These are phyloP conservation scores for Microcyclosporella mali DNA, from an alignment of 2,329 filamentous ascomycete species.

Conservation along the genomic window DNA sequence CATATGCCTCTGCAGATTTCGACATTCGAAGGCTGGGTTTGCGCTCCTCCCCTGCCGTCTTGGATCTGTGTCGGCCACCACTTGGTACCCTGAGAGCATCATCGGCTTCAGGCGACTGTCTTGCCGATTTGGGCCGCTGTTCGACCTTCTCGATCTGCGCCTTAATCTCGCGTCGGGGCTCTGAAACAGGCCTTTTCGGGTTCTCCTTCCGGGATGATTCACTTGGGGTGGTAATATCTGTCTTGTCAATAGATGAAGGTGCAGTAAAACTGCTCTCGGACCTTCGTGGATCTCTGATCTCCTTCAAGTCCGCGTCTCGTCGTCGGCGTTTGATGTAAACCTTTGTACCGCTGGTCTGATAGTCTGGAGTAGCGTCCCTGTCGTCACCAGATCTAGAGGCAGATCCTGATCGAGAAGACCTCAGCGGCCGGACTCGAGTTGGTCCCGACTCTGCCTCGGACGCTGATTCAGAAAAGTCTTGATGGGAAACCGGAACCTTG, in stretches of 20 bases:
- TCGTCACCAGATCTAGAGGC: constrained; percentile 19
- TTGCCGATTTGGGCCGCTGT: constrained; percentile 8
- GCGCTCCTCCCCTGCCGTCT: constrained; percentile 4
- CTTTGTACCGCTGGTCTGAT: constrained; percentile 29
- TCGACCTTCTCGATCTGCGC: constrained; percentile 7
- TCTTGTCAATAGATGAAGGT: constrained; percentile 26
- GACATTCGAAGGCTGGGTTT: constrained; percentile 4
- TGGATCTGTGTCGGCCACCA: constrained; percentile 9
- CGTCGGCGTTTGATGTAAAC: constrained; percentile 29
- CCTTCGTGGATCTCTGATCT: constrained; percentile 13
- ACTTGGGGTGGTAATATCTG: constrained; percentile 28
- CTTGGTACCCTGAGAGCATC: constrained; percentile 6
- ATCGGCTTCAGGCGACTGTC: constrained; percentile 7
- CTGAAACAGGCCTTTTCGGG: constrained; percentile 10
- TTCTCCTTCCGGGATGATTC: constrained; percentile 15
- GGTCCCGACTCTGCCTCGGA: constrained; percentile 19
- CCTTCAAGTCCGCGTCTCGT: constrained; percentile 10
- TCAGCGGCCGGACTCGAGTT: constrained; percentile 19
- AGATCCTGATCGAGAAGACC: constrained; percentile 19
- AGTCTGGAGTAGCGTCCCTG: constrained; percentile 24
- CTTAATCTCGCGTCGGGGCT: constrained; percentile 13
- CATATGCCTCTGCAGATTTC: constrained; percentile 18
- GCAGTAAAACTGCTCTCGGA: constrained; percentile 27
- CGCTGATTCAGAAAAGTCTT: constrained; percentile 25
- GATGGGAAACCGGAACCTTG: constrained; percentile 29